Conservation (phyloP, 73 alveolate genomes). For the Symbiodinium natans region DNA sequence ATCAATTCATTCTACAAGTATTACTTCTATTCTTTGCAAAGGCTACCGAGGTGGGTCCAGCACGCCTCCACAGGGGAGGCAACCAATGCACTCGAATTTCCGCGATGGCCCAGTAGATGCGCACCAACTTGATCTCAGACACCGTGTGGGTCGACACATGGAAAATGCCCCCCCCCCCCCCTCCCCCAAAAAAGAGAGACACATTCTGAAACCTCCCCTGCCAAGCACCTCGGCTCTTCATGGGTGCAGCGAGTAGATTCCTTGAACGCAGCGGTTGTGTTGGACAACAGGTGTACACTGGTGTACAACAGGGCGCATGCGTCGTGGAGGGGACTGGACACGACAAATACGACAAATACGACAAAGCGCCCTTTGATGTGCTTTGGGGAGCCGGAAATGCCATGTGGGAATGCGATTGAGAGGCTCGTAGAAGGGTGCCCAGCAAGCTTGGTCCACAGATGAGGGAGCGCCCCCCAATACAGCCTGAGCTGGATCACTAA, state of each 20-base stretch:
- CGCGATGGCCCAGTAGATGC: not conserved
- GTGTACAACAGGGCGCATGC: too few species aligned
- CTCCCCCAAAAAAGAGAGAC: too few species aligned
- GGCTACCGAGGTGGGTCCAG: not conserved
- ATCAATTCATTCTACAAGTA: too few species aligned
- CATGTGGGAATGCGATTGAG: too few species aligned
- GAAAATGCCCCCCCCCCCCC: too few species aligned
- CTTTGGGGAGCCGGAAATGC: too few species aligned
- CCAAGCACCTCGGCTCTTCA: not conserved
- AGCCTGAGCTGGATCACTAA: not conserved
- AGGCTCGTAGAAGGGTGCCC: not conserved
- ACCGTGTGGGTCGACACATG: too few species aligned
- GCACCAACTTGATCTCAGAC: not conserved
- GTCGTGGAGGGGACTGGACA: too few species aligned
- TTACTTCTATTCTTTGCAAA: too few species aligned
- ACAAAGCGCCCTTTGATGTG: too few species aligned
- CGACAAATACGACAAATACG: too few species aligned
- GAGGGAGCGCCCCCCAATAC: slow-evolving; percentile 10
- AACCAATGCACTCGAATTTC: not conserved
- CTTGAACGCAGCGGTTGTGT: not conserved
- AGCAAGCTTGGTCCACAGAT: not conserved
- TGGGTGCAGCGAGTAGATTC: not conserved
- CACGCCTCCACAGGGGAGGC: not conserved
- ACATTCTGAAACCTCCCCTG: not conserved
- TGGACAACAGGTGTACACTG: not conserved